A percentile compares a stretch with the other conserved stretches of the same genome.
phyloP scores from a whole-genome alignment of 1,139 yeast genomes.

The Pichia inconspicua region DNA sequence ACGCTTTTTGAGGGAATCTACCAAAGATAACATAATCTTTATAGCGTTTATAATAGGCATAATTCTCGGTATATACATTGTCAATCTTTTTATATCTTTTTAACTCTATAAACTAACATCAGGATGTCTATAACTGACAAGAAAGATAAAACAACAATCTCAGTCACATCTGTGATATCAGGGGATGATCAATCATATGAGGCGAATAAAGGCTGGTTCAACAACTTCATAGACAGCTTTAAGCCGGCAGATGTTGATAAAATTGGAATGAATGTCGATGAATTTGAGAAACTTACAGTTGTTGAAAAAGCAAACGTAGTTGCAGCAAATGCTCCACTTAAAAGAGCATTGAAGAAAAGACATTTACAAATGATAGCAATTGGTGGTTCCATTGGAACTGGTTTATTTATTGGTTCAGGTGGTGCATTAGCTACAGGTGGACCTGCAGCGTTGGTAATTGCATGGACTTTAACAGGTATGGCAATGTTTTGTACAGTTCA shows the following conservation, averaged over 20 bases:
- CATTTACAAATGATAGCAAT: constrained; percentile 76
- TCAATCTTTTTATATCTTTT: no score
- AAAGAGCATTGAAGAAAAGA: constrained; percentile 50
- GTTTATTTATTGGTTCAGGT: constrained; percentile 52
- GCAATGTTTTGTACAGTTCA: constrained; percentile 59
- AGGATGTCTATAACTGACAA: neutral
- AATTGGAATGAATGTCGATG: constrained; percentile 5
- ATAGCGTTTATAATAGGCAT: no score
- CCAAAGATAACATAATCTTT: no score
- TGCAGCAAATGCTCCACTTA: constrained; percentile 57
- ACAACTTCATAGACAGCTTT: constrained; percentile 14
- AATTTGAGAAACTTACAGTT: constrained; percentile 13
- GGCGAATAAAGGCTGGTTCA: constrained; percentile 6
- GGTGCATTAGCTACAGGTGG: constrained; percentile 54
- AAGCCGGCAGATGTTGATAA: constrained; percentile 12
- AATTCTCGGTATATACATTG: no score
- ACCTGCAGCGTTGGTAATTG: constrained; percentile 52
- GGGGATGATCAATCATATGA: constrained; percentile 10
- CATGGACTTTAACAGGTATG: constrained; percentile 37
- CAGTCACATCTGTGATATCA: neutral
- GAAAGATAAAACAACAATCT: neutral
- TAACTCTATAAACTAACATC: neutral
- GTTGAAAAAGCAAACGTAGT: constrained; percentile 52
- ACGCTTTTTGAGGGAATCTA: no score
- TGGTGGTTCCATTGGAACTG: constrained; percentile 77